These are phyloP conservation scores for Phytophthora hibernalis DNA, from an alignment of 352 stramenopile species.

Conservation along the genomic window DNA sequence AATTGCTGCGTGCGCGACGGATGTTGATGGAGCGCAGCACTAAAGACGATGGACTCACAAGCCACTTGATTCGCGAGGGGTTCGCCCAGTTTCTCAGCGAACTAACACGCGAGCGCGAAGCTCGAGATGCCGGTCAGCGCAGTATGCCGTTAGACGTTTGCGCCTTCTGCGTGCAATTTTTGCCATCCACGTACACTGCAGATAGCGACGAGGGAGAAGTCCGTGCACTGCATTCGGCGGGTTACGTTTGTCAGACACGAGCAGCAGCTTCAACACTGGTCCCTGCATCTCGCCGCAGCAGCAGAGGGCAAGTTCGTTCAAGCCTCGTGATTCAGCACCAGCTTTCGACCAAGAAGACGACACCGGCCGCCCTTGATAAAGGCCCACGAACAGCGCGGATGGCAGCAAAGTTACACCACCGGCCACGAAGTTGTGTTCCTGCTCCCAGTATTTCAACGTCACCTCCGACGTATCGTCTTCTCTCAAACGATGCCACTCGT, in stretches of 20 bases:
- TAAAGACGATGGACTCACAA: constrained; percentile 14
- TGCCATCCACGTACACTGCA: constrained; percentile 55
- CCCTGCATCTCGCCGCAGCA: constrained; percentile 6
- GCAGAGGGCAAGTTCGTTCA: constrained; percentile 25
- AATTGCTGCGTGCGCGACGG: constrained; percentile 57
- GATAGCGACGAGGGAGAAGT: constrained; percentile 35
- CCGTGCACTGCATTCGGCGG: constrained; percentile 7
- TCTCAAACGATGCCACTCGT: constrained; percentile 58
- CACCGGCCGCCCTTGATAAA: constrained; percentile 2
- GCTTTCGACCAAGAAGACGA: constrained; percentile 23
- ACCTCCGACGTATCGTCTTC: constrained; percentile 50
- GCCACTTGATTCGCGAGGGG: constrained; percentile 38
- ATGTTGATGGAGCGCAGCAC: constrained; percentile 61
- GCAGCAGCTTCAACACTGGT: constrained; percentile 1
- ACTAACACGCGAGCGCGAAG: constrained; percentile 43
- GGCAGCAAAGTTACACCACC: constrained; percentile 1
- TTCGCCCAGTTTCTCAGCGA: constrained; percentile 61
- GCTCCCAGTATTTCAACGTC: constrained; percentile 7
- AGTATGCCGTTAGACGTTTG: constrained; percentile 54
- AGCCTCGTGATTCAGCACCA: constrained; percentile 74
- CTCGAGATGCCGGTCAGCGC: constrained; percentile 27
- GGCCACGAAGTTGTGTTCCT: constrained; percentile 23
- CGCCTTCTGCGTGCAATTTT: constrained; percentile 58
- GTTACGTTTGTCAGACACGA: constrained; percentile 8
- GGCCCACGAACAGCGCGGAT: constrained; percentile 11